Evolutionary conservation across 306 rosid genomes (phyloP).

Genomic region (Dryas alaskensis): DNA sequence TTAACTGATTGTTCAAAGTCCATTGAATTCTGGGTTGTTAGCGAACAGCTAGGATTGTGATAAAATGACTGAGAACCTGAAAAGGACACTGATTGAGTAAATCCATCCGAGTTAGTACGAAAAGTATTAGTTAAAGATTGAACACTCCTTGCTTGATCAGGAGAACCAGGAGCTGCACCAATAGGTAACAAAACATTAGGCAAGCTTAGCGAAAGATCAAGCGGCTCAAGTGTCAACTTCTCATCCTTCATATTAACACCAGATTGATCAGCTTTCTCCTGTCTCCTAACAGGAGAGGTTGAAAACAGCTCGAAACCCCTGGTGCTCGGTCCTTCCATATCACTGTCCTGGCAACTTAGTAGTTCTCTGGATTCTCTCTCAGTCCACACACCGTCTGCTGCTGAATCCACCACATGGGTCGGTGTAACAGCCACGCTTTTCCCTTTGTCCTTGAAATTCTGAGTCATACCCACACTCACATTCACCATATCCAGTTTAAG

Average conservation of each 20-base stretch:
- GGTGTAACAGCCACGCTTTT: constrained; percentile 57
- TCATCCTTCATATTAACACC: constrained; percentile 54
- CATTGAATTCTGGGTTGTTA: constrained; percentile 77
- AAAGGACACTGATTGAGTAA: constrained; percentile 84
- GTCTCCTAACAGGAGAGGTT: constrained; percentile 74
- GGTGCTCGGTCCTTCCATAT: constrained; percentile 80
- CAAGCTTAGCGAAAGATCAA: constrained; percentile 92
- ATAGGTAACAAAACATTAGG: constrained; percentile 92
- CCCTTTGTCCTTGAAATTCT: constrained; percentile 74
- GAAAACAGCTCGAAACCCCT: constrained; percentile 87
- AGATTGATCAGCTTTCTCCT: constrained; percentile 47
- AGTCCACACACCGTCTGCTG: constrained; percentile 50
- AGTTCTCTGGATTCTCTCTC: constrained; percentile 54
- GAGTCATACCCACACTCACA: constrained; percentile 35
- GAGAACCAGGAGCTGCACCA: constrained; percentile 86
- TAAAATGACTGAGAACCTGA: constrained; percentile 94
- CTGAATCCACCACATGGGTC: constrained; percentile 41
- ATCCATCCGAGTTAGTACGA: constrained; percentile 79
- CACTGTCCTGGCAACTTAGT: constrained; percentile 40
- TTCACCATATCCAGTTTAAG: constrained; percentile 31
- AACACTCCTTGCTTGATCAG: constrained; percentile 75
- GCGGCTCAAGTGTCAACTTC: constrained; percentile 56
- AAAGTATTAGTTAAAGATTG: constrained; percentile 80
- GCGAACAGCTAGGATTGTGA: constrained; percentile 95
- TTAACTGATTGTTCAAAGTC: constrained; percentile 91